Conservation (phyloP, 345 rosid species). For the Gossypium herbaceum region DNA sequence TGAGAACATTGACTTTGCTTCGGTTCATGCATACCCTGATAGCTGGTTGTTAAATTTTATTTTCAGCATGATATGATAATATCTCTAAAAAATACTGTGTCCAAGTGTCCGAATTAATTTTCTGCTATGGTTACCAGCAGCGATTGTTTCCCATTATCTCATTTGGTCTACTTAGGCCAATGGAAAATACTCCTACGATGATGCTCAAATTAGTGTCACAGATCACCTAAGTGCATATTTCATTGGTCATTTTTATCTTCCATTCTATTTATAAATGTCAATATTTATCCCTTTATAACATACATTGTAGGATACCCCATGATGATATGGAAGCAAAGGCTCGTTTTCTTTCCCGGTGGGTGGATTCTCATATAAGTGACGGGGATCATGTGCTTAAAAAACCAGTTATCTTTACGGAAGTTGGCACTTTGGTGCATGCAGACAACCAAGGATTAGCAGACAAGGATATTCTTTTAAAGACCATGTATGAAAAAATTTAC, state of each 20-base stretch:
- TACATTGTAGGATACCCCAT: conserved; percentile 14
- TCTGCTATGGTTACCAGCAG: background rate
- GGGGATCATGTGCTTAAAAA: conserved; percentile 11
- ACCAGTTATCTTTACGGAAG: conserved; percentile 15
- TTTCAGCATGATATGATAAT: background rate
- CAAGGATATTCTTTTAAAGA: conserved; percentile 19
- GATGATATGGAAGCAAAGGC: conserved; percentile 10
- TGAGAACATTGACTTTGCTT: conserved; percentile 43
- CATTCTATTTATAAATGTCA: background rate
- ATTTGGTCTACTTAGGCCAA: background rate
- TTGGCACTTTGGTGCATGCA: conserved; percentile 10
- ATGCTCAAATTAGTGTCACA: background rate
- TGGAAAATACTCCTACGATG: background rate
- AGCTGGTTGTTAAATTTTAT: conserved; percentile 39
- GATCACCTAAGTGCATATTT: background rate
- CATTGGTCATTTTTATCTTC: background rate
- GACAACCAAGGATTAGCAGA: background rate
- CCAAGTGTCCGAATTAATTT: background rate
- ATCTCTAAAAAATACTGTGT: background rate
- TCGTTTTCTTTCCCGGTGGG: conserved; percentile 15
- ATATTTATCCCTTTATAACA: background rate
- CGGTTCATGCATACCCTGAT: conserved; percentile 48
- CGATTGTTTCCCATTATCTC: background rate
- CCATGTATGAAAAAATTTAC: conserved; percentile 12
- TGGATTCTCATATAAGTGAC: conserved; percentile 17